Evolutionary conservation across 768 basidiomycete species (phyloP), one percentile per base, ranked within the genome.

Genomic region (Boletus edulis): DNA sequence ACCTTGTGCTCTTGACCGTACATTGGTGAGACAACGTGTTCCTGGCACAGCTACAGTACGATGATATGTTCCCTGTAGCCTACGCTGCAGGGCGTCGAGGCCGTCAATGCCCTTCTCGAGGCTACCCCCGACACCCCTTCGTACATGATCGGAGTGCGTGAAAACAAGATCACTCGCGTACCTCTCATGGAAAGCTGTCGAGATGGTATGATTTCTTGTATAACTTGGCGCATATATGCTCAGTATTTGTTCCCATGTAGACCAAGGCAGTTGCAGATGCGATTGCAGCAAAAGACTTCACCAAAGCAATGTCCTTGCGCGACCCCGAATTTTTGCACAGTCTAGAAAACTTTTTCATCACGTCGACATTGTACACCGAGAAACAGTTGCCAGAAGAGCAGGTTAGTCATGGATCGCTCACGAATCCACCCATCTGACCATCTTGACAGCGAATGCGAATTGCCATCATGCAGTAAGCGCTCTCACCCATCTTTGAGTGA

Each of bases 101-200:
- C 97, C 3, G 90, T 98, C 46, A 83, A 94, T 49, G 89, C 92
- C 3, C 77, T 99, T 27, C 76, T 98, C 6, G 85, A 88, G 62
- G 83, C 96, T 0, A 89, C 84, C 1, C 93, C 95, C 5, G 84
- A 89, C 18, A 93, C 90, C 0, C 96, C 96, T 5, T 96, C 94
- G 0, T 98, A 95, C 69, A 96, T 99, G 89, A 98, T 99, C 65
- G 95, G 97, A 22, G 79, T 97, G 39, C 82, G 84, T 59, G 96
- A 98, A 75, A 98, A 97, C 76, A 96, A 96, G 75, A 91, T 99
- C 61, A 94, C 81, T 7, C 84, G 93, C 29, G 87, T 95, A 11
- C 93, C 94, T 14, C 75, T 99, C 42, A 81, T 98, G 79, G 79
- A 90, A 99, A 56, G 97, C 97, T 50, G 97, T 99, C 17, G 82